Conservation (phyloP, 1,139 yeast species). For the Pneumocystis canis region DNA sequence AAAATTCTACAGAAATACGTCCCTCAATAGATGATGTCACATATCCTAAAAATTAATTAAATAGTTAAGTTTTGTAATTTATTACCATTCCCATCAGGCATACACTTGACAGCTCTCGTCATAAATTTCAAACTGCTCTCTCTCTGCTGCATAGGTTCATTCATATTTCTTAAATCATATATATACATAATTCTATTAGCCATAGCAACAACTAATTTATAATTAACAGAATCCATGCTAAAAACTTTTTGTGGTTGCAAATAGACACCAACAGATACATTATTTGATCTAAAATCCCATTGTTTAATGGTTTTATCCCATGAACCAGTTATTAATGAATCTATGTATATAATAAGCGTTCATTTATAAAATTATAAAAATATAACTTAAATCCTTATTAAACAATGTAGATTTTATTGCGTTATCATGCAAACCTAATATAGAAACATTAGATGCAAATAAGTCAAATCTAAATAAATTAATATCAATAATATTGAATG, state of each 20-base stretch:
- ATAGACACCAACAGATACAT: slow-evolving; percentile 11
- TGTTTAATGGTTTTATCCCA: slow-evolving; percentile 39
- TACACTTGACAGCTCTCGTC: slow-evolving; percentile 44
- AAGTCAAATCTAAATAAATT: slow-evolving; percentile 10
- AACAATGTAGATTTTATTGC: slow-evolving; percentile 24
- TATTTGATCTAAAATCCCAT: slow-evolving; percentile 21
- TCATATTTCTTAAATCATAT: slow-evolving; percentile 40
- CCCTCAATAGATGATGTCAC: slow-evolving; percentile 80
- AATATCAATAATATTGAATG: background rate
- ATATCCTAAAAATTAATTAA: slow-evolving; percentile 33
- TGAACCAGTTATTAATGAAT: slow-evolving; percentile 34
- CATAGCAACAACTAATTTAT: slow-evolving; percentile 42
- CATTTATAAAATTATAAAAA: background rate
- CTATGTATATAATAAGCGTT: slow-evolving; percentile 1
- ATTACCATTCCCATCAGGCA: slow-evolving; percentile 35
- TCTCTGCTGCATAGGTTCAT: slow-evolving; percentile 36
- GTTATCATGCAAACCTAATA: slow-evolving; percentile 21
- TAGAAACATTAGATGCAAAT: slow-evolving; percentile 8
- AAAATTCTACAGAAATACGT: slow-evolving; percentile 65
- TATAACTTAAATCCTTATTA: slow-evolving; percentile 4
- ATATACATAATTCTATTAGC: slow-evolving; percentile 41
- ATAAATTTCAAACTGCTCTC: slow-evolving; percentile 66
- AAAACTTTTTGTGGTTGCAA: slow-evolving; percentile 42
- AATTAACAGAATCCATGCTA: slow-evolving; percentile 43
- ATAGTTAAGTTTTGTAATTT: slow-evolving; percentile 2